These are phyloP conservation scores for Alectoria sarmentosa DNA, from an alignment of 495 filamentous ascomycete genomes.

Conservation along the genomic window DNA sequence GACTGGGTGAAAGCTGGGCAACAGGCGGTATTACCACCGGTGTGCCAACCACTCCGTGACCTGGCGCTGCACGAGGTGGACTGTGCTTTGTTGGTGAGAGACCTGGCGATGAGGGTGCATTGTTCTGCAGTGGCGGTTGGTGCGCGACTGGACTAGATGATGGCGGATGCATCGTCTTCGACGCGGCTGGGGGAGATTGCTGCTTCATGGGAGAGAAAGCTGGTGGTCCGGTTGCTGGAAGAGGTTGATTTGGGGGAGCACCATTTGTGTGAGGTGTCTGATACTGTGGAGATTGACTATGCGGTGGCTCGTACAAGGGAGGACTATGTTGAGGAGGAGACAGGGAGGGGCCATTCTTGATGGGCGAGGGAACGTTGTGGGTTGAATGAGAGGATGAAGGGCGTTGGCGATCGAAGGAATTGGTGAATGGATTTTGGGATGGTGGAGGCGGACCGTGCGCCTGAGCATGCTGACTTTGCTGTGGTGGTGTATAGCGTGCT, in stretches of 20 bases:
- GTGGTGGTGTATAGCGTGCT: conserved; percentile 29
- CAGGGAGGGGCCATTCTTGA: conserved; percentile 43
- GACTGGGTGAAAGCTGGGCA: conserved; percentile 45
- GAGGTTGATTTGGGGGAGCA: conserved; percentile 29
- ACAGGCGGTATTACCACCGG: conserved; percentile 45
- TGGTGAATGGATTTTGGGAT: conserved; percentile 25
- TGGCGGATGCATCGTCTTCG: conserved; percentile 30
- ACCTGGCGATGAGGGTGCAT: conserved; percentile 52
- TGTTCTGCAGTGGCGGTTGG: conserved; percentile 34
- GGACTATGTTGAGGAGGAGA: conserved; percentile 46
- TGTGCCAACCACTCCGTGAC: conserved; percentile 22
- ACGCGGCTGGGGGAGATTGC: conserved; percentile 26
- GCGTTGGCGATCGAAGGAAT: conserved; percentile 35
- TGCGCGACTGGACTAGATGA: conserved; percentile 37
- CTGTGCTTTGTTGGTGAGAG: conserved; percentile 73
- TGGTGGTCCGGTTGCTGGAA: conserved; percentile 22
- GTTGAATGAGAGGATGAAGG: conserved; percentile 43
- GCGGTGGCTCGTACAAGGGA: conserved; percentile 33
- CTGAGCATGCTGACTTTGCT: conserved; percentile 32
- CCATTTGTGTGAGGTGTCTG: conserved; percentile 35
- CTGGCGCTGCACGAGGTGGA: conserved; percentile 39
- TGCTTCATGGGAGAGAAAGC: conserved; percentile 26
- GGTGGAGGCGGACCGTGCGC: conserved; percentile 29
- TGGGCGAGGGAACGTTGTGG: conserved; percentile 34
- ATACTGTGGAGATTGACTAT: conserved; percentile 35